phyloP scores from a whole-genome alignment of 1,139 yeast genomes.

The Suhomyces choctaworum region DNA sequence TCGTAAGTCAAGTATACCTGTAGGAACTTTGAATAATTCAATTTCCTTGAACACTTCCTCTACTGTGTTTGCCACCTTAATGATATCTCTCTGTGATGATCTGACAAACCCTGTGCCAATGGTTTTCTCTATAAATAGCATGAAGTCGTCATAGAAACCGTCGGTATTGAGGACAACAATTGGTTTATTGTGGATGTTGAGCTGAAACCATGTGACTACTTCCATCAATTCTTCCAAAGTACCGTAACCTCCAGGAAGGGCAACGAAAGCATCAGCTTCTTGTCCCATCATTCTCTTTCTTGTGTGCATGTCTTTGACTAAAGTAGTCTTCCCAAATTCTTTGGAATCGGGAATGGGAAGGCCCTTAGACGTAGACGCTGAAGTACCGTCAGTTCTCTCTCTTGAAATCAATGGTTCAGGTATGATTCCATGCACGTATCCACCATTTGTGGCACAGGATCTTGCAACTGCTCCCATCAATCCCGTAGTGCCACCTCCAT shows the following conservation, averaged over 20 bases:
- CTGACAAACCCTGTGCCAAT: conserved; percentile 68
- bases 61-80: conserved; percentile 66
- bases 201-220: conserved; percentile 86
- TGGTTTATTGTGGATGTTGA: conserved; percentile 82
- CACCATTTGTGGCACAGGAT: conserved; percentile 63
- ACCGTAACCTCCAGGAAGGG: conserved; percentile 94
- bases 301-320: conserved; percentile 88
- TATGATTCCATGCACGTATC: conserved; percentile 81
- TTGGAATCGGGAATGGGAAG: conserved; percentile 64
- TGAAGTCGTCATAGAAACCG: conserved; percentile 75
- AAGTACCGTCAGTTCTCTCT: conserved; percentile 54
- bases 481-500: conserved; percentile 90
- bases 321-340: conserved; percentile 73
- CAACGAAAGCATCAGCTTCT: conserved; percentile 84
- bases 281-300: conserved; percentile 84
- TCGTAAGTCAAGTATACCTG: conserved; percentile 69
- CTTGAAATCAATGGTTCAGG: conserved; percentile 78
- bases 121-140: conserved; percentile 57
- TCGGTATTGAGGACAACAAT: conserved; percentile 73
- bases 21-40: conserved; percentile 61
- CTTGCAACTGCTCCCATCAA: conserved; percentile 86
- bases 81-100: conserved; percentile 61
- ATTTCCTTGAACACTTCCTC: conserved; percentile 66
- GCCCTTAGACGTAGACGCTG: conserved; percentile 22
- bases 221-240: conserved; percentile 89